These are phyloP conservation scores for Neophaeococcomyces mojaviensis DNA, from an alignment of 2,329 filamentous ascomycete species.

Conservation along the genomic window DNA sequence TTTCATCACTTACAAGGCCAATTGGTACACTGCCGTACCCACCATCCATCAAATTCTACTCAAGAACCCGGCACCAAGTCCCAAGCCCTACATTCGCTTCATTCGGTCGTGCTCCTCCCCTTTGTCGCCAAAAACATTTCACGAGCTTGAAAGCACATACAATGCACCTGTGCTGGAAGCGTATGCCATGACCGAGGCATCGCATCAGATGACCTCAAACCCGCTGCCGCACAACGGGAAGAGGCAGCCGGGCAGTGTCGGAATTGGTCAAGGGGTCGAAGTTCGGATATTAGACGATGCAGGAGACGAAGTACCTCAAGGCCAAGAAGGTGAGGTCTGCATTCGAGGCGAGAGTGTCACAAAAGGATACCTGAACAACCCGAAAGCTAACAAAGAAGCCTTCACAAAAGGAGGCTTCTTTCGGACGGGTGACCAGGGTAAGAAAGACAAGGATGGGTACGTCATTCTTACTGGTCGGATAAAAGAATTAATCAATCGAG, in stretches of 20 bases:
- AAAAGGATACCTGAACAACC: constrained; percentile 77
- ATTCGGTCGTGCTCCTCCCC: constrained; percentile 83
- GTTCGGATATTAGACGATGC: constrained; percentile 66
- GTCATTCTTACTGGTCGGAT: constrained; percentile 83
- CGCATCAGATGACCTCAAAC: constrained; percentile 48
- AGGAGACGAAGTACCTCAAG: constrained; percentile 61
- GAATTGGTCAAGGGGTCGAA: constrained; percentile 75
- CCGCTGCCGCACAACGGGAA: constrained; percentile 58
- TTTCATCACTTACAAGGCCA: constrained; percentile 65
- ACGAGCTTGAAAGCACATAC: constrained; percentile 68
- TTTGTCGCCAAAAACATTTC: constrained; percentile 71
- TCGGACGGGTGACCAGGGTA: constrained; percentile 80
- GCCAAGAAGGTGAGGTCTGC: constrained; percentile 72
- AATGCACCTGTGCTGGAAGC: constrained; percentile 77
- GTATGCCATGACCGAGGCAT: constrained; percentile 87
- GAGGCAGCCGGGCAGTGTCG: constrained; percentile 74
- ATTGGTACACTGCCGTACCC: constrained; percentile 90
- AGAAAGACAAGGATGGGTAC: constrained; percentile 71
- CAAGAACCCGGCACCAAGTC: constrained; percentile 60
- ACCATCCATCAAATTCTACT: constrained; percentile 87
- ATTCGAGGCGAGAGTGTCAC: constrained; percentile 78
- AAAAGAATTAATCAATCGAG: constrained; percentile 86
- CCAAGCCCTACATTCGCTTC: constrained; percentile 69
- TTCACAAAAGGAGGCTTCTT: constrained; percentile 75
- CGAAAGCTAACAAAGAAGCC: constrained; percentile 63